Base-by-base conservation (phyloP, 1,284 basidiomycete species). In the Rhodotorula sp. region DNA sequence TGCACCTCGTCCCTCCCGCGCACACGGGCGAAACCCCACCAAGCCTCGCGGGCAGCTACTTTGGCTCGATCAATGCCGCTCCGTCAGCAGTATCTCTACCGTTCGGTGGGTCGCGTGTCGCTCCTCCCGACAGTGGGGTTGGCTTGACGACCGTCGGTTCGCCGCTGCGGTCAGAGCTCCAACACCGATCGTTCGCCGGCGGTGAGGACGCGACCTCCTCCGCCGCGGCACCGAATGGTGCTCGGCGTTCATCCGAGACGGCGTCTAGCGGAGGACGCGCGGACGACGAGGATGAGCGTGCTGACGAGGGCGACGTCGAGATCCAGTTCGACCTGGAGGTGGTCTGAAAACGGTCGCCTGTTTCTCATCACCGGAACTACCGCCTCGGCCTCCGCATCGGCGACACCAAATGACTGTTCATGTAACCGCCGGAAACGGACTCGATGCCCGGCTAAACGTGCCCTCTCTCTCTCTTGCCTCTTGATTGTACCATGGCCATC, bases 21-120 rank as follows among this genome's bases (percentile, higher is more conserved):
- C 64, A 75, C 49, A 71, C 69, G 61, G 74, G 74, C 20, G 71
- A 75, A 49, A 75, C 74, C 20, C 74, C 74, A 0, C 71, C 74
- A 12, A 56, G 48, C 15, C 53, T 29, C 24, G 6, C 37, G 0
- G 48, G 30, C 22, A 33, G 45, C 60, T 48, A 56, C n/a, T 53
- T 45, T 29, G 45, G 62, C 48, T 29, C 51, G 37, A 4, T 5
- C 10, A 15, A 51, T 26, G 7, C 51, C 46, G 51, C 53, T 26
- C 22, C 44, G 42, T 42, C 45, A 49, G 44, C 33, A 10, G 4
- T 24, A 6, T 24, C 53, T 26, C 48, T 22, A 22, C 22, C 14
- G n/a, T 3, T 48, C 54, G 54, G 55, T 49, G n/a, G 37, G 22
- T 55, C 49, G 26, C 53, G 44, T 15, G 45, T 45, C 29, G 45